Evolutionary conservation across 495 filamentous ascomycete genomes (phyloP), one percentile per base, ranked within the genome.

Genomic region (Hypoxylon intermedium): DNA sequence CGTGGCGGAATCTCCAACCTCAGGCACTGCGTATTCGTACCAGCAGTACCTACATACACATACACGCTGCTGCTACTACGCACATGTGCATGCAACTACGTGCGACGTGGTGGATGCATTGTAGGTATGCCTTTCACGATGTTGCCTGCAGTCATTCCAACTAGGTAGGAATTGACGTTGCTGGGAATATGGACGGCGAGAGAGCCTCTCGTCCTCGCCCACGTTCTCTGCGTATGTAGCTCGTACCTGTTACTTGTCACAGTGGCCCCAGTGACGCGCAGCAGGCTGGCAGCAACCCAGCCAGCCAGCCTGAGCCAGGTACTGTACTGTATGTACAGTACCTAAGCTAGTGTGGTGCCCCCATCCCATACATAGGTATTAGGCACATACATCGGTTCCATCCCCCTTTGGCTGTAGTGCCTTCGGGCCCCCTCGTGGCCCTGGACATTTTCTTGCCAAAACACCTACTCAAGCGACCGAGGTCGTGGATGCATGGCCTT

Each of bases 241-340:
- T 42, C 33, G 55, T 65, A 55, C 46, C 43, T 40, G 44, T 49
- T 50, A 46, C 56, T 49, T 44, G 13, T 40, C 34, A 33, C 38
- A 51, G 34, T 57, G 52, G 56, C 47, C 42, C 62, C 56, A 51
- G 62, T 60, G 62, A 56, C 62, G 62, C 62, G 56, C 51, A 63
- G 45, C 52, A 52, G 34, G 11, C 4, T 18, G 43, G 37, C 30
- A 53, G 38, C 15, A 7, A 26, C 13, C 13, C 28, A 55, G 44
- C 50, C 33, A 54, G 44, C 54, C 56, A 47, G 33, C 20, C n/a
- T n/a, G n/a, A n/a, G n/a, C n/a, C n/a, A n/a, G n/a, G n/a, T n/a
- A n/a, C n/a, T n/a, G n/a, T n/a, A n/a, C n/a, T n/a, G n/a, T n/a
- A n/a, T n/a, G n/a, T 40, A 23, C 16, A 16, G 44, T 48, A n/a